These are phyloP conservation scores for Solanum neorickii DNA, from an alignment of 257 asterid genomes.

Conservation along the genomic window DNA sequence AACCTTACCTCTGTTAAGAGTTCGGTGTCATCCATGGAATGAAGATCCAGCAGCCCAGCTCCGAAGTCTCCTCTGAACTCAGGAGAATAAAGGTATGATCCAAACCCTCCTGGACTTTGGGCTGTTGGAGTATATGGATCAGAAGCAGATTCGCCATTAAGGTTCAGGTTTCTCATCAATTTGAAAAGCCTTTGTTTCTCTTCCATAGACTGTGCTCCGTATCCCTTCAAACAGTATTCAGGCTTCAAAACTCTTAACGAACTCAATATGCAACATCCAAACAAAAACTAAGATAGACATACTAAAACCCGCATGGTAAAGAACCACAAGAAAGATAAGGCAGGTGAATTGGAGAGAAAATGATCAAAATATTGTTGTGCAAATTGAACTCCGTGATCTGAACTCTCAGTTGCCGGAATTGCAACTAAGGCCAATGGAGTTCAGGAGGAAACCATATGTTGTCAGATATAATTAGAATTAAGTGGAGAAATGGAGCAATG, in stretches of 20 bases:
- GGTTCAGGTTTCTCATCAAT: slow-evolving; percentile 92
- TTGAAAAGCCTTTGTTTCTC: slow-evolving; percentile 95
- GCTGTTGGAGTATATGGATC: slow-evolving; percentile 74
- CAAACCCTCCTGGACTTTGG: slow-evolving; percentile 61
- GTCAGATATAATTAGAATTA: not conserved
- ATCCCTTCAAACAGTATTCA: slow-evolving; percentile 31
- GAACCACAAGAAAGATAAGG: not conserved
- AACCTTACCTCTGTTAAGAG: slow-evolving; percentile 85
- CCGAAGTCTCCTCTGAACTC: slow-evolving; percentile 96
- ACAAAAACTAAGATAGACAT: not conserved
- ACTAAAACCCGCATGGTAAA: not conserved
- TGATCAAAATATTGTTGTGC: not conserved
- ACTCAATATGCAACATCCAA: not conserved
- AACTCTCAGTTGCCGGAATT: not conserved
- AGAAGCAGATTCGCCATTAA: slow-evolving; percentile 75
- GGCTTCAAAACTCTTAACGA: not conserved
- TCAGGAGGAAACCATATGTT: not conserved
- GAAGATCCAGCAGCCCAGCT: slow-evolving; percentile 96
- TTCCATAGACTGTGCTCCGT: slow-evolving; percentile 95
- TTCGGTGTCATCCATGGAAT: slow-evolving; percentile 98
- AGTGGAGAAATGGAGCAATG: not conserved
- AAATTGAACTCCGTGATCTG: not conserved
- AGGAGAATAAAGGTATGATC: slow-evolving; percentile 60
- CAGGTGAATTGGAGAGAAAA: not conserved
- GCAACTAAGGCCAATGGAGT: not conserved